Base-by-base conservation (phyloP, 768 basidiomycete species). In the Gyrodon lividus region DNA sequence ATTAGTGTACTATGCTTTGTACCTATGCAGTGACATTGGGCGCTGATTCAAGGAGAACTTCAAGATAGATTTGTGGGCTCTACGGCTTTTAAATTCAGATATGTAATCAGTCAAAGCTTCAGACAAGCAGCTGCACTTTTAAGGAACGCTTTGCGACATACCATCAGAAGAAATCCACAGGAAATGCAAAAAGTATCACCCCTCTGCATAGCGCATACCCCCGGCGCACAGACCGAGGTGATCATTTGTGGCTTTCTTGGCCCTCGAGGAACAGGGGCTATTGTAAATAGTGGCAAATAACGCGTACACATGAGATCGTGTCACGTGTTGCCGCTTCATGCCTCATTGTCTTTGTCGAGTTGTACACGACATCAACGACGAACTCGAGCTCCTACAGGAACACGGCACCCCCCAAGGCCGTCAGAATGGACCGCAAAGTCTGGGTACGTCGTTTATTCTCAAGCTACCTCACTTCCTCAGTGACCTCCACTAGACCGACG, bases 261-360 rank as follows among this genome's bases (percentile, higher is more conserved):
- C 17, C 13, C 26, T 39, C 14, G 35, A 37, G 14, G 7, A 9
- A 37, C 35, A 50, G 54, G 42, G 37, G 46, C 45, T 33, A 46
- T 20, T 14, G 19, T 24, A 54, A 59, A 62, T 3, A 56, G 3
- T 39, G 19, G 30, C 14, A 62, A 64, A 64, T 2, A 63, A 38
- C 59, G 51, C 59, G 53, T 34, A 7, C 10, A 42, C 34, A 34
- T 37, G 31, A 13, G 10, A 52, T 42, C 17, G 22, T 4, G 10
- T 55, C 58, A 60, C 58, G 58, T 59, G 31, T 42, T 33, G 10
- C 20, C 20, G 4, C 10, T 2, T 7, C 23, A 4, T 42, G 22
- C 20, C 19, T 14, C 16, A 20, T 52, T n/a, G n/a, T n/a, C n/a
- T n/a, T n/a, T n/a, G n/a, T n/a, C n/a, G n/a, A n/a, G n/a, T n/a